phyloP scores from a whole-genome alignment of 2,329 filamentous ascomycete genomes.

The Cytospora leucostoma region DNA sequence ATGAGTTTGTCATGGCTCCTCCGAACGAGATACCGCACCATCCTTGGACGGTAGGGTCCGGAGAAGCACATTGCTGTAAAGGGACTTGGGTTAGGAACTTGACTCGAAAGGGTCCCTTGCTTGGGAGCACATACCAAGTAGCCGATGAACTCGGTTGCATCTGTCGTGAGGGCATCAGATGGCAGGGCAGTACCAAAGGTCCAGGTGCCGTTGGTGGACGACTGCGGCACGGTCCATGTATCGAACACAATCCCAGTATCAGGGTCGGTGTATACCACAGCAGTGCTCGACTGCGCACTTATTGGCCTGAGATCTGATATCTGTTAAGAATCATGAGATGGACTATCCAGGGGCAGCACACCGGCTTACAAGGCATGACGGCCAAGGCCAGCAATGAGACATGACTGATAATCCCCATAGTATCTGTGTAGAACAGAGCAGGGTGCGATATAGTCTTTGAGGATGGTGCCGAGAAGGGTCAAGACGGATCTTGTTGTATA shows the following conservation, averaged over 20 bases:
- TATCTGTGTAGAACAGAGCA: constrained; percentile 8
- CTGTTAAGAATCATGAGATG: not conserved
- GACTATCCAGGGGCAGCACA: not conserved
- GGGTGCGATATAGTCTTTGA: constrained; percentile 2
- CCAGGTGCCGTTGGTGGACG: constrained; percentile 43
- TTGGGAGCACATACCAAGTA: constrained; percentile 45
- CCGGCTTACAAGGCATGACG: constrained; percentile 15
- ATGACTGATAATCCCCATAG: constrained; percentile 14
- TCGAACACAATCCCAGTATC: constrained; percentile 55
- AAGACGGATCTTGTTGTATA: not conserved
- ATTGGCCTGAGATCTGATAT: constrained; percentile 13
- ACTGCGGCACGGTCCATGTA: constrained; percentile 45
- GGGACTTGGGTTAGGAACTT: constrained; percentile 5
- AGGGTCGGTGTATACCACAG: constrained; percentile 45
- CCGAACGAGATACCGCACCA: constrained; percentile 56
- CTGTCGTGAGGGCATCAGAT: constrained; percentile 42
- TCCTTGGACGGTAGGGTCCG: constrained; percentile 44
- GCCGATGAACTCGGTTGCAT: constrained; percentile 55
- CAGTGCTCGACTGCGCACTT: constrained; percentile 31
- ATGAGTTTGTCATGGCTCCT: constrained; percentile 54
- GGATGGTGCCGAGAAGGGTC: constrained; percentile 1
- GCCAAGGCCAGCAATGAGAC: constrained; percentile 14
- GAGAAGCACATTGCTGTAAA: constrained; percentile 45
- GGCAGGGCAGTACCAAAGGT: constrained; percentile 50
- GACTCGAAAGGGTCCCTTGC: constrained; percentile 9